These are phyloP conservation scores for Claviceps sorghi DNA, from an alignment of 2,329 filamentous ascomycete genomes.

Conservation along the genomic window DNA sequence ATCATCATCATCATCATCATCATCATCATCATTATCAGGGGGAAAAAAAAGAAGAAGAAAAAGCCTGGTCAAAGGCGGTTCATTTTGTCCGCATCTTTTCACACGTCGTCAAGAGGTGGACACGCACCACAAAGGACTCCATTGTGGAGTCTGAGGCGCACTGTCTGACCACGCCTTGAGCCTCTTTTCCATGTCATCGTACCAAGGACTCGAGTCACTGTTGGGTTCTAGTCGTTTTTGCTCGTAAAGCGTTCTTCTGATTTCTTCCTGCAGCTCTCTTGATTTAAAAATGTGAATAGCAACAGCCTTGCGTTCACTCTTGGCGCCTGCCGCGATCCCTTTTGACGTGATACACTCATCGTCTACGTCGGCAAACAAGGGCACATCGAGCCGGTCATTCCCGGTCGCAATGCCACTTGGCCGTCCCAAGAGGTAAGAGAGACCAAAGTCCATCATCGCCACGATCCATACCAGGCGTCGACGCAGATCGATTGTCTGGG, in stretches of 20 bases:
- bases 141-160: constrained; percentile 52
- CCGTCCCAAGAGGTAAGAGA: constrained; percentile 77
- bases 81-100: not conserved
- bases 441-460: constrained; percentile 72
- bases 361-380: constrained; percentile 68
- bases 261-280: constrained; percentile 75
- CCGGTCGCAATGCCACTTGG: constrained; percentile 73
- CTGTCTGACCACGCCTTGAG: constrained; percentile 66
- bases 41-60: too few species aligned
- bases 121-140: constrained; percentile 68
- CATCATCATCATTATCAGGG: too few species aligned
- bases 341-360: constrained; percentile 69
- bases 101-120: not conserved
- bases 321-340: constrained; percentile 57
- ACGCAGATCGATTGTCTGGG: constrained; percentile 75
- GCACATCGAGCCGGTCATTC: constrained; percentile 70
- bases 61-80: not conserved
- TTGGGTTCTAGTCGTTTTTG: constrained; percentile 63
- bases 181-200: constrained; percentile 61
- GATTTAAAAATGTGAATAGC: constrained; percentile 91
- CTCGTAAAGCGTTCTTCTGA: constrained; percentile 72
- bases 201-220: constrained; percentile 78
- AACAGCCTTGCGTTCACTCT: constrained; percentile 71
- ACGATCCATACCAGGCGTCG: constrained; percentile 80
- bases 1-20: too few species aligned